Evolutionary conservation across 176 grass and related monocot species (phyloP), one percentile per base, ranked within the genome.

Genomic region (Leersia perrieri): DNA sequence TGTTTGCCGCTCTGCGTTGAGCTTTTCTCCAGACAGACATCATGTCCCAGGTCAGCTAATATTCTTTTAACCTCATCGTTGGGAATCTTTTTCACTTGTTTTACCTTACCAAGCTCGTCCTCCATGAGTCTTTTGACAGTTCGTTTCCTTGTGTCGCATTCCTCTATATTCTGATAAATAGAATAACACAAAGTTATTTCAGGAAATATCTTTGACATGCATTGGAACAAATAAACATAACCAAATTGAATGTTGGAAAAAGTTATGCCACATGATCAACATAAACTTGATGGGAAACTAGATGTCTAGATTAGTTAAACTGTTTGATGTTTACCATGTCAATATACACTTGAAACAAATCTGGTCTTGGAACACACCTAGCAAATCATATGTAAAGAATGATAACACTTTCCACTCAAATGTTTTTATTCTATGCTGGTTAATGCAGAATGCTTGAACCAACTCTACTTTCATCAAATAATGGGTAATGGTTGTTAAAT

Each of bases 61-160:
- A 89, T 91, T 80, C 42, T 84, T 81, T 91, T 80, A 82, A 89
- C 85, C 68, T 93, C 92, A 40, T 91, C 82, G 25, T 58, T 91
- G 72, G 96, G 79, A 68, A 94, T 85, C 76, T 95, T 89, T 82
- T 82, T 93, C 44, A 73, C 22, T n/a, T 85, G 79, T 77, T 88
- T 89, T 79, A 35, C 70, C 61, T 79, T 76, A 76, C 67, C 68
- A 80, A 99, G 66, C 78, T 93, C 90, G 8, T 93, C 88, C 33
- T 95, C 85, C 72, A 90, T 91, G 27, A 95, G 87, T 90, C 79
- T 88, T 86, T 93, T 99, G 11, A 95, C 73, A 11, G 87, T 93
- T 79, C 76, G 70, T 67, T 86, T 90, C 63, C 60, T 72, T 9
- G 78, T 60, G 60, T 28, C 47, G 60, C 73, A 78, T 82, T 68